Evolutionary conservation across 1,284 basidiomycete species (phyloP).

Genomic region (Termitomyces sp.): DNA sequence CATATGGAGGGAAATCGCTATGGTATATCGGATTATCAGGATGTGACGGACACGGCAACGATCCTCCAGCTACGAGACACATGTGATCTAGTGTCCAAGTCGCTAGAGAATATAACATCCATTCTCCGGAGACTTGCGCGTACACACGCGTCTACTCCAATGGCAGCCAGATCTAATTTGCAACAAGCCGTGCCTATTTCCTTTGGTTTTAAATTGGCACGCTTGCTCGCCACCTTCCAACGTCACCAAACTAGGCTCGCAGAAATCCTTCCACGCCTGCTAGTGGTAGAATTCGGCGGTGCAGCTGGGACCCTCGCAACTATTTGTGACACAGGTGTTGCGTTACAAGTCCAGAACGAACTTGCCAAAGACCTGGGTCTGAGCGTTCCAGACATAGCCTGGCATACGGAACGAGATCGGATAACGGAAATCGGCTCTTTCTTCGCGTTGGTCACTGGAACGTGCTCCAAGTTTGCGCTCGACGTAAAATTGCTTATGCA

Average conservation of each 20-base stretch:
- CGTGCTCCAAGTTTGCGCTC: constrained; percentile 40
- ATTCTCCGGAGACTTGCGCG: constrained; percentile 26
- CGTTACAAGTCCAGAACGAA: constrained; percentile 31
- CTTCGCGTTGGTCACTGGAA: constrained; percentile 37
- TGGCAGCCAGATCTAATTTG: constrained; percentile 42
- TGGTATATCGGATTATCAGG: constrained; percentile 23
- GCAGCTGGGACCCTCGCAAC: constrained; percentile 41
- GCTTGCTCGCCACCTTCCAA: constrained; percentile 37
- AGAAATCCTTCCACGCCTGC: constrained; percentile 32
- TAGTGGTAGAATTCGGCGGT: constrained; percentile 39
- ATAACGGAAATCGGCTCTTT: constrained; percentile 38
- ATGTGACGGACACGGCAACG: constrained; percentile 42
- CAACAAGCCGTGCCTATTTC: constrained; percentile 45
- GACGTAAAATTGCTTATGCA: constrained; percentile 43
- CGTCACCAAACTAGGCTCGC: constrained; percentile 33
- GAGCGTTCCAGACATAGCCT: constrained; percentile 36
- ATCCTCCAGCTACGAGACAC: constrained; percentile 38
- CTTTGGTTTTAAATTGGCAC: constrained; percentile 41
- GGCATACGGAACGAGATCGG: constrained; percentile 42
- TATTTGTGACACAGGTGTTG: constrained; percentile 34
- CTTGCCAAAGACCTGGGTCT: constrained; percentile 32
- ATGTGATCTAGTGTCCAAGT: constrained; percentile 27
- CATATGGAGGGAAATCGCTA: not conserved
- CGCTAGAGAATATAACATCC: constrained; percentile 26
- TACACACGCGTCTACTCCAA: constrained; percentile 32